phyloP scores from a whole-genome alignment of 306 rosid species.

The Calophaca sinica region DNA sequence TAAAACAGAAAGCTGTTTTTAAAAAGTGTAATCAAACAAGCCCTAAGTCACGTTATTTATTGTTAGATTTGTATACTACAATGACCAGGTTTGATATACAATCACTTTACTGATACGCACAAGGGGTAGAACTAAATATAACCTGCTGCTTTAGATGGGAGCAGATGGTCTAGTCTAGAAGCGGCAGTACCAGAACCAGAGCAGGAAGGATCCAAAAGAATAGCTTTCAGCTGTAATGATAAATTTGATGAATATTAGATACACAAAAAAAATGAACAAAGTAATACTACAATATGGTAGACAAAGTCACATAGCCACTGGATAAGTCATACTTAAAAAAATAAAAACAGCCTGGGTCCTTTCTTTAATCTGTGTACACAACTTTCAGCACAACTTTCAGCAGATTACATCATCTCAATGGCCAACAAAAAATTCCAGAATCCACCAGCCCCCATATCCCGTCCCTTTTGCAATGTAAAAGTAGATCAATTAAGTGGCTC shows the following conservation, averaged over 20 bases:
- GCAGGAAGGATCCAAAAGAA: conserved; percentile 95
- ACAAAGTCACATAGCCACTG: neutral
- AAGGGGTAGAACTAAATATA: conserved; percentile 22
- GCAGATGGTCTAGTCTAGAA: conserved; percentile 84
- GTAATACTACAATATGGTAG: conserved; percentile 1
- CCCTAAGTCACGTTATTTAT: neutral
- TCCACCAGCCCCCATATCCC: neutral
- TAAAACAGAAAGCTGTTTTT: no score
- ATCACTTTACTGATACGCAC: no score
- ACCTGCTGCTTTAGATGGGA: conserved; percentile 85
- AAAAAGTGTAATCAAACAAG: no score
- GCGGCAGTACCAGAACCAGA: conserved; percentile 91
- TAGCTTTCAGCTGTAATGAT: conserved; percentile 67
- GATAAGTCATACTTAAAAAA: neutral
- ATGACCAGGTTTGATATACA: neutral
- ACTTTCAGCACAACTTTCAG: neutral
- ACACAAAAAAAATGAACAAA: conserved; percentile 2
- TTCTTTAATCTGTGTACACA: neutral
- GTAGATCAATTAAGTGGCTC: neutral
- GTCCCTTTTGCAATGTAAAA: neutral
- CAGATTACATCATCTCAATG: conserved; percentile 15
- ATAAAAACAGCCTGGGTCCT: no score
- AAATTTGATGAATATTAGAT: conserved; percentile 46
- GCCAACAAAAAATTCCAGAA: conserved; percentile 9
- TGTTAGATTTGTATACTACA: neutral